Evolutionary conservation across 148 eudicot species (phyloP).

Genomic region (Rhododendron simsii): DNA sequence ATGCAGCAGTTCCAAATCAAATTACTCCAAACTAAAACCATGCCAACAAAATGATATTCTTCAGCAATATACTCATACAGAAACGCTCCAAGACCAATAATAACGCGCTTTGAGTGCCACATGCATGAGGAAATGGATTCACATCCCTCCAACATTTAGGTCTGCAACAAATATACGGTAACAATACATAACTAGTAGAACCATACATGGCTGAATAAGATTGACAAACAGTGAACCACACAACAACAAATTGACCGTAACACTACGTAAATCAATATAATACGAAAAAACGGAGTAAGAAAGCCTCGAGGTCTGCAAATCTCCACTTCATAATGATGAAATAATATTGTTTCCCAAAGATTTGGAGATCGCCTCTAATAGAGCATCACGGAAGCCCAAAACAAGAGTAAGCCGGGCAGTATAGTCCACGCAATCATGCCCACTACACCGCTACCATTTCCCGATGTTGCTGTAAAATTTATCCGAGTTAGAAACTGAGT

Average conservation of each 20-base stretch:
- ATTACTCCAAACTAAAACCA: not conserved
- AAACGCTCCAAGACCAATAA: not conserved
- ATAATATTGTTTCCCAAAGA: not conserved
- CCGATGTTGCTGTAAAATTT: not conserved
- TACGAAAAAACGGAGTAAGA: not conserved
- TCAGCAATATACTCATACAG: not conserved
- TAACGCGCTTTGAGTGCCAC: not conserved
- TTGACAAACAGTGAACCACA: not conserved
- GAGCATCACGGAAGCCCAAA: slow-evolving; percentile 9
- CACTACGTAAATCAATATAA: not conserved
- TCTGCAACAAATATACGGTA: not conserved
- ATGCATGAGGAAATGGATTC: not conserved
- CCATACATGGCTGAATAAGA: not conserved
- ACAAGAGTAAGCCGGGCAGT: not conserved
- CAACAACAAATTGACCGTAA: not conserved
- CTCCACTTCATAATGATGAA: not conserved
- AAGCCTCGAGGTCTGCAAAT: not conserved
- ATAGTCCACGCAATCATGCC: slow-evolving; percentile 8
- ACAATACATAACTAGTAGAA: not conserved
- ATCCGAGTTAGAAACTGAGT: not conserved
- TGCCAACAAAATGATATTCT: not conserved
- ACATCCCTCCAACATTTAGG: not conserved
- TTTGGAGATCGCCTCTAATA: not conserved
- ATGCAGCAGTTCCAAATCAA: not conserved
- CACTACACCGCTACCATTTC: not conserved